phyloP scores from a whole-genome alignment of 2,329 filamentous ascomycete genomes.

The Fusarium circinatum region DNA sequence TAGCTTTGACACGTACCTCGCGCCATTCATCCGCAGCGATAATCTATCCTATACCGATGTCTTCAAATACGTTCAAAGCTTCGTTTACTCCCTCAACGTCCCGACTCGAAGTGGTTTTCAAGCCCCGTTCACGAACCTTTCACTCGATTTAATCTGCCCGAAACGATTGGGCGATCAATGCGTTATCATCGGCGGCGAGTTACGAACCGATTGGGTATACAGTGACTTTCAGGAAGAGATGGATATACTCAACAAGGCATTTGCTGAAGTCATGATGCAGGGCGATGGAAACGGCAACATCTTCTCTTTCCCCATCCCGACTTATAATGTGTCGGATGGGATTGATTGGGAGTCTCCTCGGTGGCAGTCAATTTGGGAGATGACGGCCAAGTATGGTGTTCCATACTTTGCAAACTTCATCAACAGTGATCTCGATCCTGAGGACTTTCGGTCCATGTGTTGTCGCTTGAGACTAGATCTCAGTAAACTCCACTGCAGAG shows the following conservation, averaged over 20 bases:
- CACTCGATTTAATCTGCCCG: conserved; percentile 35
- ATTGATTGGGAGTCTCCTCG: conserved; percentile 41
- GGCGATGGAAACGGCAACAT: conserved; percentile 41
- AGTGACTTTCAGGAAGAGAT: conserved; percentile 41
- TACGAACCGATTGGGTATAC: conserved; percentile 31
- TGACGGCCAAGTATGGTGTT: conserved; percentile 42
- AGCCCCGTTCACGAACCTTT: conserved; percentile 40
- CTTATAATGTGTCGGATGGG: conserved; percentile 37
- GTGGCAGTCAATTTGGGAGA: conserved; percentile 40
- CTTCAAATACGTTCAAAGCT: conserved; percentile 40
- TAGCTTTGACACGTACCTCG: conserved; percentile 41
- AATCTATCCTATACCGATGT: conserved; percentile 30
- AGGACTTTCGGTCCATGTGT: conserved; percentile 42
- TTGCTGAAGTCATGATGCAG: conserved; percentile 42
- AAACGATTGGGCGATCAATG: conserved; percentile 27
- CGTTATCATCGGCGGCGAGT: conserved; percentile 33
- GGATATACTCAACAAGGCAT: conserved; percentile 41
- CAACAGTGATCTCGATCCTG: conserved; percentile 40
- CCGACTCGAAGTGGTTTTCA: conserved; percentile 41
- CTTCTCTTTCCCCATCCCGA: conserved; percentile 40
- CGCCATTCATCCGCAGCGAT: conserved; percentile 37
- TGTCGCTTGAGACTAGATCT: conserved; percentile 38
- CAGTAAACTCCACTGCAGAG: conserved; percentile 39
- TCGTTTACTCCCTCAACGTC: conserved; percentile 42
- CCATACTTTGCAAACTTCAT: conserved; percentile 42